Evolutionary conservation across 805 yeast genomes (phyloP), one percentile per base, ranked within the genome.

Genomic region (Wickerhamiella brachini): DNA sequence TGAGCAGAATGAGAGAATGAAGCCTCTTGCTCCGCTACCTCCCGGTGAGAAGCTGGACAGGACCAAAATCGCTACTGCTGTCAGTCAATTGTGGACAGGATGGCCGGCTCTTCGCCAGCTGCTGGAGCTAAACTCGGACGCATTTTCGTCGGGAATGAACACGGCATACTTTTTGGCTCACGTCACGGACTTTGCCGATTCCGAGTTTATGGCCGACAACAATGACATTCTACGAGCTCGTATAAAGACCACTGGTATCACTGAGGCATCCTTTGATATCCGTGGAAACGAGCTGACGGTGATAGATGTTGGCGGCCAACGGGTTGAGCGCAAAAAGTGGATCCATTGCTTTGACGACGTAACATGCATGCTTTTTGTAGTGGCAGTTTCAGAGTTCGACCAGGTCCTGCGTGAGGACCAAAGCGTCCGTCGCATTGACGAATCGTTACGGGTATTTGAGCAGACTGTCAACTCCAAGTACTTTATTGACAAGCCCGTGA

Each of bases 241-340:
- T 37, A 85, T 93, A 60, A 89, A 90, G 68, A 90, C 98, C 13
- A 89, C 97, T 0, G 98, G 98, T 2, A 87, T 93, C 49, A 84
- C 94, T 1, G 95, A 90, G 65, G 83, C 93, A 5, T 76, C 73
- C 50, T 89, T 93, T 68, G 72, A 73, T 51, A 78, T 90, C 54
- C 71, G 71, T 48, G 73, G 78, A 2, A 75, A 79, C 46, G 77
- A 73, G 56, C 81, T 89, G 64, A 80, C 79, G 60, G 85, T 93
- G 43, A 69, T 88, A 44, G 98, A 93, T 71, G 97, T 96, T 3
- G 98, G 98, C 49, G 98, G 98, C 1, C 98, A 93, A 67, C 74
- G 98, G 60, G 80, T 94, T 2, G 98, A 93, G 70, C 80, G 98
- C 50, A 85, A 85, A 62, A 90, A 93, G 67, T 93, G 98, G 98